These are phyloP conservation scores for Torulaspora quercuum DNA, from an alignment of 805 yeast genomes.

Conservation along the genomic window DNA sequence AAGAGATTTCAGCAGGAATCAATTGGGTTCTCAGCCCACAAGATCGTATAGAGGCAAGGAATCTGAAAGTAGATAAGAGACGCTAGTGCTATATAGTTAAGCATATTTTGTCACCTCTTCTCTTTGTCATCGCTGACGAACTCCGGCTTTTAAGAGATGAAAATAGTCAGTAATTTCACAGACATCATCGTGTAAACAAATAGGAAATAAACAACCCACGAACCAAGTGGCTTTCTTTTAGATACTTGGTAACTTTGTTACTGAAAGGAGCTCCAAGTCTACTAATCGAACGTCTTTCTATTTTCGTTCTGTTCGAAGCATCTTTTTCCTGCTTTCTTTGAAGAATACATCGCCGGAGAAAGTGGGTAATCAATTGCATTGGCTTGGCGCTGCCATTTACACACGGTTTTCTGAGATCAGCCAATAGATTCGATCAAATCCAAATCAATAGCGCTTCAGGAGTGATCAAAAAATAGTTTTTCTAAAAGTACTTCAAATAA, in stretches of 20 bases:
- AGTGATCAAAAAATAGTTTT: no score
- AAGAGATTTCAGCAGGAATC: slow-evolving; percentile 42
- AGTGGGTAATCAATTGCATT: no score
- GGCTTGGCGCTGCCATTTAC: no score
- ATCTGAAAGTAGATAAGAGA: slow-evolving; percentile 46
- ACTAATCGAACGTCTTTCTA: neutral
- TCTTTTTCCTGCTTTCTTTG: slow-evolving; percentile 1
- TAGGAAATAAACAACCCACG: neutral
- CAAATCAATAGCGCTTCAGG: no score
- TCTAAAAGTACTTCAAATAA: neutral
- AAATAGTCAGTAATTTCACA: slow-evolving; percentile 12
- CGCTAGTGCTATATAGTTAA: slow-evolving; percentile 16
- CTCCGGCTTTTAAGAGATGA: slow-evolving; percentile 7
- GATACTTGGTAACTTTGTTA: slow-evolving; percentile 12
- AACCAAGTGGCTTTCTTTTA: slow-evolving; percentile 8
- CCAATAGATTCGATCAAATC: no score
- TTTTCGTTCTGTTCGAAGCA: no score
- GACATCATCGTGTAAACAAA: slow-evolving; percentile 19
- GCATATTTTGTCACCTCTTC: no score
- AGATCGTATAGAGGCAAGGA: slow-evolving; percentile 64
- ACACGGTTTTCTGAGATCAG: no score
- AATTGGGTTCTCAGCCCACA: slow-evolving; percentile 77
- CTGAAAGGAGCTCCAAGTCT: slow-evolving; percentile 7
- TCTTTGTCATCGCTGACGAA: slow-evolving; percentile 8
- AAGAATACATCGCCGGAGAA: no score